Base-by-base conservation (phyloP, 1,284 basidiomycete species). In the Abortiporus biennis region DNA sequence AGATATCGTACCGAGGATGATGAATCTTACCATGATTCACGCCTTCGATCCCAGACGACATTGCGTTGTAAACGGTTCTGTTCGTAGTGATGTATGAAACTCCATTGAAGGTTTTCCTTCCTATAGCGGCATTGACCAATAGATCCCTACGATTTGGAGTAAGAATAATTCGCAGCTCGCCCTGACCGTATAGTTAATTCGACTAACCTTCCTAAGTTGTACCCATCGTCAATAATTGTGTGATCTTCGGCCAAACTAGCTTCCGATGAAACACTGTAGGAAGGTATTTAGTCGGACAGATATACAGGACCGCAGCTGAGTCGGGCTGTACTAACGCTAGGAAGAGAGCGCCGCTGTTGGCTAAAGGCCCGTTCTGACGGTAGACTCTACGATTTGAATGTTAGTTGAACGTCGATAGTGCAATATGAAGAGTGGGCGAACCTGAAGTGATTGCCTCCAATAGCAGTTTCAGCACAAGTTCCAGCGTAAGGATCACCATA, bases 351-450 rank as follows among this genome's bases (percentile, higher is more conserved):
- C 74, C 74, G 25, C 68, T 78, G 46, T 80, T 52, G 1, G 74
- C 78, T 12, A 20, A 44, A 1, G 77, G 69, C 0, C 85, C 85
- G 44, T 87, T 83, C 65, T 88, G 85, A 51, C 78, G 78, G 74
- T 75, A 87, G 11, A 83, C 74, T 38, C 83, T 75, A 55, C 11
- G 8, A n/a, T 36, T 24, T n/a, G 6, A 2, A 6, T 29, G 27
- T 29, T n/a, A 29, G n/a, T n/a, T n/a, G 27, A 29, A 29, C 27
- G 27, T n/a, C 27, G 8, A n/a, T n/a, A n/a, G n/a, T n/a, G n/a
- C n/a, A n/a, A n/a, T n/a, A n/a, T n/a, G n/a, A n/a, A n/a, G 22
- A 6, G 16, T 19, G 9, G 31, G 20, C 19, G 29, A 9, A 40
- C 31, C 29, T 42, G 53, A 84, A 74, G 54, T 83, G 81, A 54